Base-by-base conservation (phyloP, 352 stramenopile genomes). In the Pythium periplocum region DNA sequence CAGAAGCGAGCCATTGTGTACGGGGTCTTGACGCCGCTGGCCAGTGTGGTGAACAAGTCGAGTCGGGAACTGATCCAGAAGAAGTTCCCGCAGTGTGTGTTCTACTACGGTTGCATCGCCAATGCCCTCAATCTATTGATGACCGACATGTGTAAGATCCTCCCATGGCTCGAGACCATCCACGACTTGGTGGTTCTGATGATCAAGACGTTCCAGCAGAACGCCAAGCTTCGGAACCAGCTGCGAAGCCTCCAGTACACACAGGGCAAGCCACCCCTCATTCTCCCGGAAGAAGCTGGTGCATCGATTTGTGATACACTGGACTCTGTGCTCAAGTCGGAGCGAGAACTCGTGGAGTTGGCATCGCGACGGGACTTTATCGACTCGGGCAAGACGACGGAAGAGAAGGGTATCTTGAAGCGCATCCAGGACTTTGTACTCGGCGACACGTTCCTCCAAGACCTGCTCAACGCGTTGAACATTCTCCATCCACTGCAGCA, bases 371-470 rank as follows among this genome's bases (percentile, higher is more conserved):
- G 75, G 54, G 70, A 84, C 51, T 89, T 89, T 61, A 65, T 81
- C 3, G 71, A 84, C 4, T 53, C 71, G 35, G 69, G 46, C 35
- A 64, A 59, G 2, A 55, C 62, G 3, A 8, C 41, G 0, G 57
- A 61, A 36, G 68, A 86, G 37, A 70, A 82, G n/a, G 68, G 73
- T 37, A 71, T 68, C 12, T 60, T 75, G 32, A 75, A 71, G 46
- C 64, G 72, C 1, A 66, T 87, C 6, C 78, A 86, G 60, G 74
- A 86, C 48, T 89, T 89, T 46, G 69, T 89, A 10, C 50, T 89
- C 6, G 64, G 75, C 3, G 78, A 89, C 38, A 72, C 65, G 0
- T 89, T 86, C 55, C 53, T 82, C 4, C 67, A 80, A 45, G 73
- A 89, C 41, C 48, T 86, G 32, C 45, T 65, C 10, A 84, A 86